Percentiles rank a stretch among this genome's conserved stretches.
Evolutionary conservation across 306 rosid genomes (phyloP).

Genomic region (Casuarina equisetifolia): DNA sequence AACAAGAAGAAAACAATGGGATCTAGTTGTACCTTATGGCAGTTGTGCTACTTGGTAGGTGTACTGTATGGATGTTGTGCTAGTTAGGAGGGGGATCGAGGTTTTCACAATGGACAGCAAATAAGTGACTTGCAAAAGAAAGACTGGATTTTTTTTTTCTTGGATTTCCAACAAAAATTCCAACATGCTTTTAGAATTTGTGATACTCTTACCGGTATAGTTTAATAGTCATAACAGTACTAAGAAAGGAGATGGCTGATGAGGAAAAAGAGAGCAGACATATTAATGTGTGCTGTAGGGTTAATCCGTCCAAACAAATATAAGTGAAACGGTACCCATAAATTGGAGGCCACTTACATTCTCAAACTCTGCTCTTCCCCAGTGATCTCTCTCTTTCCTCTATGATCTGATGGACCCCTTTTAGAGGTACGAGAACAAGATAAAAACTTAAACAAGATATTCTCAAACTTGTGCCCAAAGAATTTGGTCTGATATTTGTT

Average conservation of each 20-base stretch:
- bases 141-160: background rate
- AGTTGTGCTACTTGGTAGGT: background rate
- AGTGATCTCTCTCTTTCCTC: background rate
- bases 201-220: background rate
- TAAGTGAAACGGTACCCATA: background rate
- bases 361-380: background rate
- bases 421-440: background rate
- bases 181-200: background rate
- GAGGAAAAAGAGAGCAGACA: background rate
- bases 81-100: background rate
- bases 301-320: background rate
- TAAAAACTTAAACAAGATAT: background rate
- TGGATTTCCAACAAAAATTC: background rate
- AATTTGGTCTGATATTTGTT: background rate
- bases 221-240: background rate
- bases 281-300: background rate
- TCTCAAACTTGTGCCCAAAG: background rate
- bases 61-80: background rate
- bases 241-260: background rate
- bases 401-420: background rate
- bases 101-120: background rate
- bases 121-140: background rate
- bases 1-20: background rate
- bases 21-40: background rate
- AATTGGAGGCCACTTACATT: background rate